Evolutionary conservation across 352 stramenopile genomes (phyloP), one percentile per base, ranked within the genome.

Genomic region (Phytophthora idaei): DNA sequence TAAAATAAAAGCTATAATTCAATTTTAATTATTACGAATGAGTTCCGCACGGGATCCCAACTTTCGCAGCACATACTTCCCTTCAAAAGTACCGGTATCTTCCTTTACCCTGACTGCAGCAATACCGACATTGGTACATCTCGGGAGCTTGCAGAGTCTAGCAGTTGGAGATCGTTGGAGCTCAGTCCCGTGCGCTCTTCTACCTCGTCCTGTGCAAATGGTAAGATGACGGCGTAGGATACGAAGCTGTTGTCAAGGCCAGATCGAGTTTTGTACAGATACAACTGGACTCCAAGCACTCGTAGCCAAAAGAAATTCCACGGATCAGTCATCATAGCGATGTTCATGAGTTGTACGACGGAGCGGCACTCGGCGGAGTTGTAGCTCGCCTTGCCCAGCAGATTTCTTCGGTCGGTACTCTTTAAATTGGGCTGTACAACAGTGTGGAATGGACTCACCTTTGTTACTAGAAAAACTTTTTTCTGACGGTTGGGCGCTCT

Each of bases 291-390:
- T 0, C 74, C 74, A n/a, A 78, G 17, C 32, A 80, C 31, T 4
- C 62, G 55, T 2, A 82, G 46, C 7, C 61, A 68, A 5, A 70
- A 57, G 53, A 80, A 61, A 45, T 69, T 77, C 69, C 60, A 78
- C 44, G 74, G 72, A 25, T 83, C 74, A 25, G 69, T 83, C 72
- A 83, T 80, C 74, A 80, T 83, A 10, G 72, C 67, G 31, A 78
- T 67, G 36, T 83, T 83, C 64, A 83, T 77, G 21, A 83, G 61
- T 29, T 73, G 61, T 15, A 78, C 45, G 21, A 72, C 50, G 14
- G 75, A 78, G 17, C 64, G 64, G 25, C 61, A 64, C 27, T 76
- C 69, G 1, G 39, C 32, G 0, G 64, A 74, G 10, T 61, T 48
- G 17, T 53, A 31, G 28, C 31, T n/a, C 12, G 36, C 28, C 4